Base-by-base conservation (phyloP, 768 basidiomycete species). In the Mrakia blollopis region DNA sequence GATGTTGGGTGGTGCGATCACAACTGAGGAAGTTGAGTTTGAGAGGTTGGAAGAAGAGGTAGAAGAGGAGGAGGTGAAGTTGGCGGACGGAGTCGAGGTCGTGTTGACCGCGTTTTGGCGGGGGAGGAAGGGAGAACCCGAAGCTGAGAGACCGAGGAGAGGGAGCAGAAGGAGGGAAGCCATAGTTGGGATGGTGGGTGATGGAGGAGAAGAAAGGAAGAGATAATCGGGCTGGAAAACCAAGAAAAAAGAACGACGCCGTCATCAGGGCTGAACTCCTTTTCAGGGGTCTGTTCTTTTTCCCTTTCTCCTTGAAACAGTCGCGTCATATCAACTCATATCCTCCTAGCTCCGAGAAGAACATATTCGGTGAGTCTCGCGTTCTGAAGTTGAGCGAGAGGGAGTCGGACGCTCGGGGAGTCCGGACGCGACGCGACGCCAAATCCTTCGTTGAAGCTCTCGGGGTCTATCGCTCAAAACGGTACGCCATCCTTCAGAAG, bases 31-130 rank as follows among this genome's bases (percentile, higher is more conserved):
- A 18, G 62, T 63, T 25, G 32, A 37, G 62, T 63, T 37, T 13
- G 62, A 32, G 62, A 32, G 35, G 30, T 63, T 63, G n/a, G n/a
- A 25, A 16, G 32, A 63, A 21, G 62, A 18, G 37, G 35, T 23
- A 0, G 65, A 39, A 21, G 65, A 68, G 37, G 65, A 21, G 37
- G 65, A 23, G 5, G 65, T 18, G 35, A 5, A 37, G 35, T 65
- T 30, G 16, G 63, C 37, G n/a, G 65, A 39, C 65, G 30, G 37
- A 23, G 32, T 25, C 18, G 65, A 41, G 65, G 65, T 68, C n/a
- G 65, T 39, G 65, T 41, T 65, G 63, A 32, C 30, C 10, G 30
- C 63, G 32, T 30, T 39, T n/a, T 68, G 65, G n/a, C 65, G 65
- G 44, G 65, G 18, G 23, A 68, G 39, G 35, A 68, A 37, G 11